Evolutionary conservation across 305 asterid genomes (phyloP), one percentile per base, ranked within the genome.

Genomic region (Fraxinus xanthoxyloides): DNA sequence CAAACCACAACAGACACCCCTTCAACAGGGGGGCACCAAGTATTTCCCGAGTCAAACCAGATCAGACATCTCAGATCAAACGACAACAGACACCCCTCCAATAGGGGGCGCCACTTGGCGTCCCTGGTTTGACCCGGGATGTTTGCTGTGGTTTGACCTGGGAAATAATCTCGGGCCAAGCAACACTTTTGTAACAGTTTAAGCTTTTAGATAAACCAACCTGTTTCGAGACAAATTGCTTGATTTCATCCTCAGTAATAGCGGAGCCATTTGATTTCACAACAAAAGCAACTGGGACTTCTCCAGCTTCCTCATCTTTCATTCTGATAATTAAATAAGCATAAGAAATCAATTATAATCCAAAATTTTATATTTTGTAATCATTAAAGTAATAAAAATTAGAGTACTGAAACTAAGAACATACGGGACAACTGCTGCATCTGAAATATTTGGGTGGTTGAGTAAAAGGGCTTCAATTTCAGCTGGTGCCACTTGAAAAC

Each of bases 401-500:
- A 5, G 40, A 35, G 40, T 56, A 19, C 3, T 34, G 17, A 15
- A 38, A 38, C 4, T 10, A 69, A 4, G 3, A 30, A 82, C 95
- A 83, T 87, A 94, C 98, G 94, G 80, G 78, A 94, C 93, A 24
- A 93, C 97, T 0, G 97, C 98, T 34, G 97, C 98, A 74, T 91
- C 98, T 2, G 94, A 90, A 79, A 94, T 85, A 75, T 24, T 5
- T 32, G 96, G 94, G 46, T 92, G 92, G 31, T 81, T 88, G 81
- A 94, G 86, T n/a, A 94, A 91, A 15, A 94, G 85, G 74, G 98
- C 96, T 82, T 94, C 98, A 21, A 94, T 74, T 77, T 94, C 98
- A 9, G 98, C 98, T 1, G 98, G 98, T 0, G 98, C 97, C 2
- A 94, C 97, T 84, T 94, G 98, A 81, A 89, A 94, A 0, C 98